Conservation (phyloP, 2,329 filamentous ascomycete genomes). For the Didymella exigua region DNA sequence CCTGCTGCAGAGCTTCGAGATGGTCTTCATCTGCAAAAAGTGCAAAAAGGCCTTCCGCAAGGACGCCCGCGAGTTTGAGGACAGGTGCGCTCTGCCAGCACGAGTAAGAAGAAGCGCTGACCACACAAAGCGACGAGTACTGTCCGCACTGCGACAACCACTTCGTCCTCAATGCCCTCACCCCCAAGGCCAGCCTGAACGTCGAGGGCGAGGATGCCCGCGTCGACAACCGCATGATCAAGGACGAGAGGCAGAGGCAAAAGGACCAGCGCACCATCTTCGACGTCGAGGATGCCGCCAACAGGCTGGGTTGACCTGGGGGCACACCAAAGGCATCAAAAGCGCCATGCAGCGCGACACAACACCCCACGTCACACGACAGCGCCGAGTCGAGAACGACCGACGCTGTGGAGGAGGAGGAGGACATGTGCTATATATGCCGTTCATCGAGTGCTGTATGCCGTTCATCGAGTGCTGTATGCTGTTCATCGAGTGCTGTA, state of each 20-base stretch:
- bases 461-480: too few species aligned
- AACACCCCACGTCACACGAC: not conserved
- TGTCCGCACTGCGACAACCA: slow-evolving; percentile 99
- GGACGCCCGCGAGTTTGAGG: slow-evolving; percentile 88
- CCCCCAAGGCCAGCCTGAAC: slow-evolving; percentile 79
- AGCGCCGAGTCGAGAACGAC: not conserved
- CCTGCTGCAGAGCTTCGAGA: slow-evolving; percentile 79
- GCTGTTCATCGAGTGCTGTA: too few species aligned
- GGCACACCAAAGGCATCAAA: not conserved
- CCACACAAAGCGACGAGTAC: slow-evolving; percentile 77
- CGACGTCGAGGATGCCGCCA: slow-evolving; percentile 74
- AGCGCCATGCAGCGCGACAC: not conserved
- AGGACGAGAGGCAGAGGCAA: slow-evolving; percentile 77
- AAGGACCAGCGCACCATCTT: slow-evolving; percentile 71
- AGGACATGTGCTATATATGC: slow-evolving; percentile 32
- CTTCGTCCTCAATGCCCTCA: slow-evolving; percentile 87
- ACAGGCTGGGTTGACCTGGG: slow-evolving; percentile 70
- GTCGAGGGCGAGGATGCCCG: slow-evolving; percentile 91
- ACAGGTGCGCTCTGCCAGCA: too few species aligned
- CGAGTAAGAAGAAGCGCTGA: too few species aligned
- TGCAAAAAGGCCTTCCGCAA: slow-evolving; percentile 99
- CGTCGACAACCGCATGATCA: slow-evolving; percentile 82
- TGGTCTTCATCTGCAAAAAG: slow-evolving; percentile 98
- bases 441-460: slow-evolving; percentile 32
- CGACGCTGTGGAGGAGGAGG: not conserved